A percentile compares a stretch with the other conserved stretches of the same genome.
Conservation (phyloP, 805 yeast genomes). For the Candida montana region DNA sequence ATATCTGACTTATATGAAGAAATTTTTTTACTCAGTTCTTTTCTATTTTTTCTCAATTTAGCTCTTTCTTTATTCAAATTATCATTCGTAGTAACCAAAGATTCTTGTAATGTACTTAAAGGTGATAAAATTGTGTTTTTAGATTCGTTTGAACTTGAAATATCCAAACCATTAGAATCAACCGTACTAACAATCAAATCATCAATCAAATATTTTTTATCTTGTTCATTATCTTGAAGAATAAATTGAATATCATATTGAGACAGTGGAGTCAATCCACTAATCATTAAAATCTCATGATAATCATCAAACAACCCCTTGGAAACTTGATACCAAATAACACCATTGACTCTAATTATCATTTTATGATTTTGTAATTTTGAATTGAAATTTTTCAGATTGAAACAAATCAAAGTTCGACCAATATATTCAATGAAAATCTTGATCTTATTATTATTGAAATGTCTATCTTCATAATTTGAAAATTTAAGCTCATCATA, state of each 20-base stretch:
- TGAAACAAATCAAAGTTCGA: conserved; percentile 47
- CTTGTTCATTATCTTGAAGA: conserved; percentile 25
- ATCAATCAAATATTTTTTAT: conserved; percentile 30
- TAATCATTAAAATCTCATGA: conserved; percentile 50
- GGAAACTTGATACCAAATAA: conserved; percentile 63
- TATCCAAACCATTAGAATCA: conserved; percentile 18
- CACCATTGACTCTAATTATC: conserved; percentile 53
- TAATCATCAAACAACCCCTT: conserved; percentile 39
- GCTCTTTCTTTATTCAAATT: conserved; percentile 51
- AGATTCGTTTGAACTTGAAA: conserved; percentile 23
- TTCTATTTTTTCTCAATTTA: conserved; percentile 51
- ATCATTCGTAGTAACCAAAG: conserved; percentile 58
- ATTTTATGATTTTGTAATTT: conserved; percentile 31
- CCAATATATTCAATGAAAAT: conserved; percentile 46
- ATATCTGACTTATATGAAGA: conserved; percentile 50
- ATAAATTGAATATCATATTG: conserved; percentile 53
- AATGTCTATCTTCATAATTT: conserved; percentile 21
- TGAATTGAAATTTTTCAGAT: conserved; percentile 37
- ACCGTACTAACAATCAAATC: conserved; percentile 36
- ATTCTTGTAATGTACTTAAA: conserved; percentile 56
- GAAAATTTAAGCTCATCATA: conserved; percentile 27
- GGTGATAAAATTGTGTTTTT: conserved; percentile 45
- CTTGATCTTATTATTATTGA: conserved; percentile 26
- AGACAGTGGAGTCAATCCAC: conserved; percentile 59
- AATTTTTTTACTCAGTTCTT: conserved; percentile 53